Conservation (phyloP, 495 filamentous ascomycete genomes). For the Sordaria brevicollis region DNA sequence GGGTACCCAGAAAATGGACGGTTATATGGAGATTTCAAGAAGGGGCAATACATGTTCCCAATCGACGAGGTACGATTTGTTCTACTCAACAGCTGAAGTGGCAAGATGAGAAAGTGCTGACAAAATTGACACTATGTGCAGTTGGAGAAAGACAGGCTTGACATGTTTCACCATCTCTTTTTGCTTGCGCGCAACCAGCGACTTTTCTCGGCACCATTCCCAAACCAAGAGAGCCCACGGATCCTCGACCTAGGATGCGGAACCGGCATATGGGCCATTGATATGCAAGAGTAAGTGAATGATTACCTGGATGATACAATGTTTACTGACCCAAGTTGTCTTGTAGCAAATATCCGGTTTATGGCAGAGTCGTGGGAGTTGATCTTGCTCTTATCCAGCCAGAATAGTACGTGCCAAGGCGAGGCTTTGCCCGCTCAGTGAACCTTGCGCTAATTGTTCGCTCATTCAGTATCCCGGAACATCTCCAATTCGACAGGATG, state of each 20-base stretch:
- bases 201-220: slow-evolving; percentile 46
- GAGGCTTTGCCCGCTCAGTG: background rate
- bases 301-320: background rate
- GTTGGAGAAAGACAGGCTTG: slow-evolving; percentile 63
- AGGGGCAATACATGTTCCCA: slow-evolving; percentile 51
- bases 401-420: slow-evolving; percentile 38
- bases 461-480: slow-evolving; percentile 50
- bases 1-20: slow-evolving; percentile 2
- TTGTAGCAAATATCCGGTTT: slow-evolving; percentile 11
- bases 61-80: slow-evolving; percentile 44
- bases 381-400: slow-evolving; percentile 81
- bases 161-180: slow-evolving; percentile 70
- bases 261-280: slow-evolving; percentile 86
- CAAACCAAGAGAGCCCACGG: slow-evolving; percentile 19
- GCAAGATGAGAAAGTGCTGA: background rate
- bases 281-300: slow-evolving; percentile 63
- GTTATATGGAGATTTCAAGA: slow-evolving; percentile 36
- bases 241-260: slow-evolving; percentile 82
- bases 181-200: slow-evolving; percentile 52
- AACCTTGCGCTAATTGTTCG: background rate
- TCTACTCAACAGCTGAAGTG: background rate
- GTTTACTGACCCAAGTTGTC: slow-evolving; percentile 8
- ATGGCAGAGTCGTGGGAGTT: slow-evolving; percentile 8
- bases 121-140: slow-evolving; percentile 20
- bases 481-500: slow-evolving; percentile 58